Percentiles rank a stretch among this genome's conserved stretches.
Conservation (phyloP, 495 filamentous ascomycete genomes). For the Massariosphaeria phaeospora region DNA sequence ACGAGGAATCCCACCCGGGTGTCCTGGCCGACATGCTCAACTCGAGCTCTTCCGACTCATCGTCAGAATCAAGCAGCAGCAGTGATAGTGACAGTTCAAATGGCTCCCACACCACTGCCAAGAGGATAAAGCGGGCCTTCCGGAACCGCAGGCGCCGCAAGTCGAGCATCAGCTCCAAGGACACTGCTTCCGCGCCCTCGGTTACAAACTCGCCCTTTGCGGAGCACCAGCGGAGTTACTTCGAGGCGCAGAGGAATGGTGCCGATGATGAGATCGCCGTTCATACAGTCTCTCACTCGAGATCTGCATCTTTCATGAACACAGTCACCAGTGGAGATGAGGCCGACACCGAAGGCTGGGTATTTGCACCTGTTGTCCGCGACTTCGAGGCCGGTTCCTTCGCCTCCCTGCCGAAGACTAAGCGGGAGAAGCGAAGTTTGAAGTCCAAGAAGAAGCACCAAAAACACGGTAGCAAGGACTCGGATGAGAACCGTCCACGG, state of each 20-base stretch:
- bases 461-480: constrained; percentile 31
- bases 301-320: constrained; percentile 32
- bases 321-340: constrained; percentile 47
- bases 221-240: constrained; percentile 28
- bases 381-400: constrained; percentile 43
- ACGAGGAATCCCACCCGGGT: constrained; percentile 81
- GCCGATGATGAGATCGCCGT: constrained; percentile 7
- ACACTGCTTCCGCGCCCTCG: constrained; percentile 48
- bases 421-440: constrained; percentile 25
- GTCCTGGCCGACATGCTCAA: constrained; percentile 73
- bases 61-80: constrained; percentile 54
- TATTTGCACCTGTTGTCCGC: constrained; percentile 34
- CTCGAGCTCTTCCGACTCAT: constrained; percentile 56
- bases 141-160: constrained; percentile 62
- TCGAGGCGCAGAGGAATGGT: constrained; percentile 21
- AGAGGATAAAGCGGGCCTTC: constrained; percentile 67
- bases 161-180: constrained; percentile 65
- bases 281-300: constrained; percentile 13
- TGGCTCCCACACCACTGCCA: constrained; percentile 68
- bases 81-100: constrained; percentile 62
- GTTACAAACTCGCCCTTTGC: constrained; percentile 42
- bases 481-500: constrained; percentile 1
- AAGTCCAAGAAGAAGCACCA: constrained; percentile 41
- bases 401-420: constrained; percentile 14
- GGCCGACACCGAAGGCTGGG: constrained; percentile 44